A percentile compares a stretch with the other conserved stretches of the same genome.
Conservation (phyloP, 345 rosid genomes). For the Mangifera indica region DNA sequence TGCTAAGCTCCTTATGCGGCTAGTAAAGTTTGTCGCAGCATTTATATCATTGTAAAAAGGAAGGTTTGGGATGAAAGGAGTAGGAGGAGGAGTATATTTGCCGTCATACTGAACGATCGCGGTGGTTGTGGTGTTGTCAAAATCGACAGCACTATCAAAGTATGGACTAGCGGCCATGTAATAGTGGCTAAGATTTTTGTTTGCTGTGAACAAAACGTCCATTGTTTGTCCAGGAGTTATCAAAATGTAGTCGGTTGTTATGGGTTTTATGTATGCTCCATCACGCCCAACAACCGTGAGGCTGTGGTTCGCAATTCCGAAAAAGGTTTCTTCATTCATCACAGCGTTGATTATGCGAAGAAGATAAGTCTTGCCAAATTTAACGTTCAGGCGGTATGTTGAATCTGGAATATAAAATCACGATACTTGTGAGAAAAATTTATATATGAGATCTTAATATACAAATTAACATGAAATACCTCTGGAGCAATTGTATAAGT, state of each 20-base stretch:
- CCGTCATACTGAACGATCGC: conserved; percentile 40
- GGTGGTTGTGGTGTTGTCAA: background rate
- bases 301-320: conserved; percentile 31
- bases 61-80: conserved; percentile 19
- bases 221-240: conserved; percentile 38
- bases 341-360: conserved; percentile 36
- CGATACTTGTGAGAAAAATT: background rate
- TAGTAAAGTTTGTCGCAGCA: conserved; percentile 6
- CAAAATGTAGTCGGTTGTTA: conserved; percentile 13
- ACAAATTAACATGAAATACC: conserved; percentile 1
- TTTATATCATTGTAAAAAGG: conserved; percentile 15
- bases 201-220: conserved; percentile 31
- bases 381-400: conserved; percentile 14
- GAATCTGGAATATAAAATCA: conserved; percentile 13
- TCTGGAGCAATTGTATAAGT: conserved; percentile 22
- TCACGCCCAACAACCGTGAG: conserved; percentile 35
- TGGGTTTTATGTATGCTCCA: conserved; percentile 34
- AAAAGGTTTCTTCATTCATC: conserved; percentile 29
- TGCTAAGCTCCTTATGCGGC: conserved; percentile 25
- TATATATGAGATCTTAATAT: too few species aligned
- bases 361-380: conserved; percentile 32
- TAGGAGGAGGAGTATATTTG: conserved; percentile 7
- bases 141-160: background rate
- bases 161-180: conserved; percentile 33
- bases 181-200: conserved; percentile 25